Conservation (phyloP, 805 yeast genomes). For the Pichia paraexigua region DNA sequence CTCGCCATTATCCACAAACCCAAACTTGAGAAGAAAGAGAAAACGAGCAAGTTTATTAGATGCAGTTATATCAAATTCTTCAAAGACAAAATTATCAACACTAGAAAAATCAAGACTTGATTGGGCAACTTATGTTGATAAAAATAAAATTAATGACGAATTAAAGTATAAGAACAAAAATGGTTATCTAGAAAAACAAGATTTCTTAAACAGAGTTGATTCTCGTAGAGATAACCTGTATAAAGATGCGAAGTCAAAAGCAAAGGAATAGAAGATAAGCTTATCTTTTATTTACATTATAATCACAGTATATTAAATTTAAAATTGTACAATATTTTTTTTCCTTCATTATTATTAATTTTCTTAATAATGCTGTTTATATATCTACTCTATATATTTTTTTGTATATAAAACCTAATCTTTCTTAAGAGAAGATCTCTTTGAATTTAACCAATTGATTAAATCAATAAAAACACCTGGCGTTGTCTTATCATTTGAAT, state of each 20-base stretch:
- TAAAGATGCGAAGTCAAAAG: constrained; percentile 30
- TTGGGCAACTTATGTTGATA: constrained; percentile 92
- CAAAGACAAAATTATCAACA: constrained; percentile 78
- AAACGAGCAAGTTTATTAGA: constrained; percentile 73
- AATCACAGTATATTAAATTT: not conserved
- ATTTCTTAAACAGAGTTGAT: constrained; percentile 73
- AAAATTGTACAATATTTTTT: not conserved
- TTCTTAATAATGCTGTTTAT: not conserved
- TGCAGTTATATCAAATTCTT: constrained; percentile 60
- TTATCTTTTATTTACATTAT: not conserved
- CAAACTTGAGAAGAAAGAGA: constrained; percentile 31
- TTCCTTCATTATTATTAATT: not conserved
- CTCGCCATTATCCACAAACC: not conserved
- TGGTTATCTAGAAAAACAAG: constrained; percentile 88
- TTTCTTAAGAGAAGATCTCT: constrained; percentile 21
- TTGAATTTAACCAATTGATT: constrained; percentile 68
- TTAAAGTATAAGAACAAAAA: constrained; percentile 73
- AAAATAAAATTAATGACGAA: constrained; percentile 77
- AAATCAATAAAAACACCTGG: constrained; percentile 65
- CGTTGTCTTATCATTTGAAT: constrained; percentile 38
- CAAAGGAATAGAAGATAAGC: not conserved
- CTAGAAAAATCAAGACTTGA: constrained; percentile 88
- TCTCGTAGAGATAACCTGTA: constrained; percentile 43
- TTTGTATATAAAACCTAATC: not conserved
- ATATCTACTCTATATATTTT: not conserved